These are phyloP conservation scores for Aspergillus caelatus DNA, from an alignment of 2,329 filamentous ascomycete genomes.

Conservation along the genomic window DNA sequence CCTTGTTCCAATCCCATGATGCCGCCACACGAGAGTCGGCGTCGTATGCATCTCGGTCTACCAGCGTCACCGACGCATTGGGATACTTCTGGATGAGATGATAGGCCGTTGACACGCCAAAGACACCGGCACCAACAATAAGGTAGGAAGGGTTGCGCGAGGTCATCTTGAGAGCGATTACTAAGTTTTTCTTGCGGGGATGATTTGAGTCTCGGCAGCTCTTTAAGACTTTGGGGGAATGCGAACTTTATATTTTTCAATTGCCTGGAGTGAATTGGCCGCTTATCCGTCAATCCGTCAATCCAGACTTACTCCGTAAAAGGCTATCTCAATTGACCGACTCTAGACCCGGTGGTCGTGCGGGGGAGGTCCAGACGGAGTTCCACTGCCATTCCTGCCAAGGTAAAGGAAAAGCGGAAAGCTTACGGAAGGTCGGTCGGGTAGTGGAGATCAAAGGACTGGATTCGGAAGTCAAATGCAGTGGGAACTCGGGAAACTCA, in stretches of 20 bases:
- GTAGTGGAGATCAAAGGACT: neutral
- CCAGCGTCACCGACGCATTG: conserved; percentile 29
- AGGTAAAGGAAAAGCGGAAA: no score
- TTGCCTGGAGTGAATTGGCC: neutral
- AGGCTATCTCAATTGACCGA: neutral
- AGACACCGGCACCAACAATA: conserved; percentile 20
- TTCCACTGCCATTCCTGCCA: neutral
- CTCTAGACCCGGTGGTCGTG: neutral
- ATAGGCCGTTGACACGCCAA: conserved; percentile 32
- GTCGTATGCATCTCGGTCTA: conserved; percentile 27
- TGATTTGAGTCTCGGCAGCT: neutral
- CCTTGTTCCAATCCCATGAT: neutral
- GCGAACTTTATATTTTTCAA: neutral
- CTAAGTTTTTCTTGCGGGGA: neutral
- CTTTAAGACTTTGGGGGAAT: neutral
- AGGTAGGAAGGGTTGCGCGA: neutral
- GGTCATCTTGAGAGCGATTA: neutral
- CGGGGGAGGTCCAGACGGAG: neutral
- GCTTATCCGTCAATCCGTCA: neutral
- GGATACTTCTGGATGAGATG: conserved; percentile 33
- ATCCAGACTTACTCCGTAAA: no score
- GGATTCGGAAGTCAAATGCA: no score
- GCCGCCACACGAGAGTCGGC: neutral
- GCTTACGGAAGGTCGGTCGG: neutral
- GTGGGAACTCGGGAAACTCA: no score